Evolutionary conservation across 2,329 filamentous ascomycete genomes (phyloP).

Genomic region (Cladophialophora exuberans): DNA sequence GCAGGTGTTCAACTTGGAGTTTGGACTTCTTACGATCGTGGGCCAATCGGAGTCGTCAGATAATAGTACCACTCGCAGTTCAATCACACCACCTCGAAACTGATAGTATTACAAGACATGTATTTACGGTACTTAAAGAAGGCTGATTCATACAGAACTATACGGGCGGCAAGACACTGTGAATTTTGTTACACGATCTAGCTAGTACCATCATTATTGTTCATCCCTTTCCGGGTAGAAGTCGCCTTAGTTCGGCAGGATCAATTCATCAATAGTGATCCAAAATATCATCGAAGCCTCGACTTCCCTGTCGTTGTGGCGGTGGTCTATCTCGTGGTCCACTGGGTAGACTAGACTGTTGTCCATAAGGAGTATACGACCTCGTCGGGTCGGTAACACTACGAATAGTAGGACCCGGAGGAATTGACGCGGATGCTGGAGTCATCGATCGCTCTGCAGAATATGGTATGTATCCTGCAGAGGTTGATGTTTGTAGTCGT

Average conservation of each 20-base stretch:
- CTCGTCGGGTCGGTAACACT: slow-evolving; percentile 18
- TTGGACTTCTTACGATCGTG: not conserved
- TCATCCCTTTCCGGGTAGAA: slow-evolving; percentile 19
- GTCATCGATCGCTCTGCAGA: slow-evolving; percentile 26
- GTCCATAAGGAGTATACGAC: slow-evolving; percentile 22
- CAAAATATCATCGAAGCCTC: slow-evolving; percentile 31
- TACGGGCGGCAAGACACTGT: slow-evolving; percentile 8
- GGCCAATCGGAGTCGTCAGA: slow-evolving; percentile 4
- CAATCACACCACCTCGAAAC: slow-evolving; percentile 12
- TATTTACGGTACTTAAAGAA: too few species aligned
- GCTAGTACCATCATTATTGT: slow-evolving; percentile 24
- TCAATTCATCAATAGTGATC: slow-evolving; percentile 30
- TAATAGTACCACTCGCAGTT: not conserved
- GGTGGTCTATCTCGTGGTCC: slow-evolving; percentile 12
- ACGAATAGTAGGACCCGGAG: slow-evolving; percentile 22
- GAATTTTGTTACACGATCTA: slow-evolving; percentile 23
- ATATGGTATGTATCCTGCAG: slow-evolving; percentile 24
- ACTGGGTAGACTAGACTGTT: slow-evolving; percentile 7
- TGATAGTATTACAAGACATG: too few species aligned
- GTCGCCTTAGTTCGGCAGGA: not conserved
- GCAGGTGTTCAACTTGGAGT: not conserved
- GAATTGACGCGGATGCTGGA: slow-evolving; percentile 20
- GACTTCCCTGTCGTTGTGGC: slow-evolving; percentile 26
- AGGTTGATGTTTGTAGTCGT: slow-evolving; percentile 23
- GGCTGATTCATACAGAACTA: not conserved